Conservation (phyloP, 1,139 yeast species). For the Lodderomyces theae region DNA sequence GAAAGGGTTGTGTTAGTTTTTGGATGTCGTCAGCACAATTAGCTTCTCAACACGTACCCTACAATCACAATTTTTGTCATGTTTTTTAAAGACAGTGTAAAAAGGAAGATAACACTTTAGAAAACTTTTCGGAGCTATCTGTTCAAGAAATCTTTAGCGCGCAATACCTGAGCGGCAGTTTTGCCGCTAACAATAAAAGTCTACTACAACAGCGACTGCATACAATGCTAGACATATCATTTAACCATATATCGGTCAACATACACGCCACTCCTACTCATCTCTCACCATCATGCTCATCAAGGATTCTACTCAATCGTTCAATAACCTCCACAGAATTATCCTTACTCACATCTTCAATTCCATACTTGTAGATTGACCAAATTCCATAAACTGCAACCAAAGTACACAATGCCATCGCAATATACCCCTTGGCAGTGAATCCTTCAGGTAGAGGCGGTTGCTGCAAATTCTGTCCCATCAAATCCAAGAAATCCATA, state of each 20-base stretch:
- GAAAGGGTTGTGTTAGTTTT: constrained; percentile 3
- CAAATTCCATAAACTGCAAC: constrained; percentile 78
- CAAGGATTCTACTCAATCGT: constrained; percentile 46
- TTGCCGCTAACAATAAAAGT: too few species aligned
- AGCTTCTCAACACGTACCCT: constrained; percentile 32
- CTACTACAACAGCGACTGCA: too few species aligned
- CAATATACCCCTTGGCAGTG: constrained; percentile 87
- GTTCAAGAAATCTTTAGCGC: neutral
- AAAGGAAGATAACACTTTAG: too few species aligned
- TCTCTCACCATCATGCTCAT: constrained; percentile 21
- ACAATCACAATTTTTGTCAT: constrained; percentile 32
- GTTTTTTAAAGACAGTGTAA: too few species aligned
- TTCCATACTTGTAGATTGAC: constrained; percentile 77
- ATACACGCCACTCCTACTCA: constrained; percentile 5
- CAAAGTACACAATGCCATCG: constrained; percentile 74
- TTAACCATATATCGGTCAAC: neutral
- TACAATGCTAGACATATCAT: neutral
- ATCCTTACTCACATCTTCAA: constrained; percentile 62
- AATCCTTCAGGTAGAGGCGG: constrained; percentile 75
- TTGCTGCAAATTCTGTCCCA: constrained; percentile 69
- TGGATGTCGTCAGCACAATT: neutral
- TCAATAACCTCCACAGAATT: constrained; percentile 52
- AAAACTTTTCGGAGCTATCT: neutral
- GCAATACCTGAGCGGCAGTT: too few species aligned
- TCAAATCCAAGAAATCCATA: constrained; percentile 60